Conservation (phyloP, 2,329 filamentous ascomycete genomes). For the Alternaria postmessia region DNA sequence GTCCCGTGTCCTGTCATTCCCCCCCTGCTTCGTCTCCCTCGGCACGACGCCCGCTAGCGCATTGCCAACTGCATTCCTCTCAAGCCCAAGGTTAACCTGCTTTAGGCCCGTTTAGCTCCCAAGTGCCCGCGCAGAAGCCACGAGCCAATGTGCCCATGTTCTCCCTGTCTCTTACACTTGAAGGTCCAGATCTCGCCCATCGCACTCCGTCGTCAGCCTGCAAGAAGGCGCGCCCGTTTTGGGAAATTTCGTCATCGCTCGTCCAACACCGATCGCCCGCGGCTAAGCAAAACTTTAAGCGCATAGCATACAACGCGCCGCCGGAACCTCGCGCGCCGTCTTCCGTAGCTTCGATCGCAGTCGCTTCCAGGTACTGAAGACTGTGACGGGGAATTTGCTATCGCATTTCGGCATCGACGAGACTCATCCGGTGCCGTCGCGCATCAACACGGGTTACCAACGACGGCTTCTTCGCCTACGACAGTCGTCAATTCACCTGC, state of each 20-base stretch:
- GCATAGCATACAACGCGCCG: conserved; percentile 8
- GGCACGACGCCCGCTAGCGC: conserved; percentile 27
- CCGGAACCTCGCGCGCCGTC: conserved; percentile 29
- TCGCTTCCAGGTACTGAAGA: conserved; percentile 4
- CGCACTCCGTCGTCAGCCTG: conserved; percentile 26
- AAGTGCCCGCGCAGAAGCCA: conserved; percentile 32
- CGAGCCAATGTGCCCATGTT: conserved; percentile 30
- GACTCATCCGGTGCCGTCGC: conserved; percentile 11
- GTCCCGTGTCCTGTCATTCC: neutral
- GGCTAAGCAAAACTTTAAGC: conserved; percentile 24
- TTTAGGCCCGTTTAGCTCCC: conserved; percentile 40
- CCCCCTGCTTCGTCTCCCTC: conserved; percentile 17
- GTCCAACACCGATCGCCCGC: conserved; percentile 20
- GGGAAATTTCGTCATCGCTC: conserved; percentile 34
- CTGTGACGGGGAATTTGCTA: conserved; percentile 1
- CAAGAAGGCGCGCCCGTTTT: conserved; percentile 29
- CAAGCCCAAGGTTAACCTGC: conserved; percentile 35
- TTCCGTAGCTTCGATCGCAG: conserved; percentile 8
- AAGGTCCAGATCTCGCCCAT: conserved; percentile 37
- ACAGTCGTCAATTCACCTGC: conserved; percentile 6
- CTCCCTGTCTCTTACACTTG: conserved; percentile 34
- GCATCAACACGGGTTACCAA: conserved; percentile 12
- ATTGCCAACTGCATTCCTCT: conserved; percentile 33
- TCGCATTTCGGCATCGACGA: neutral
- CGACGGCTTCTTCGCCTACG: conserved; percentile 4